Conservation (phyloP, 148 eudicot genomes). For the Amaranthus cruentus region DNA sequence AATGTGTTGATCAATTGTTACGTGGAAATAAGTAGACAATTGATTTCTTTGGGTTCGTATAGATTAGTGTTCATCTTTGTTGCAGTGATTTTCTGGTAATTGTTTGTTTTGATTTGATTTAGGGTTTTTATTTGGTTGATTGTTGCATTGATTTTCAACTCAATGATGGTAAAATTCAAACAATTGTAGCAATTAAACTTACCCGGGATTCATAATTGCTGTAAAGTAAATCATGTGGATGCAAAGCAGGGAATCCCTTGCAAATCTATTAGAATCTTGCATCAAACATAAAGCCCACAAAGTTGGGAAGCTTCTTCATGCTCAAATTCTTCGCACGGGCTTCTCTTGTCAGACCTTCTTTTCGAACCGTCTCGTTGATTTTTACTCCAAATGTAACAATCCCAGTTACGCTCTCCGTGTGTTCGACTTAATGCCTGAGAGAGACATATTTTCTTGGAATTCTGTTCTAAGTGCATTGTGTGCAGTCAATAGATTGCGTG, state of each 20-base stretch:
- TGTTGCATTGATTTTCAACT: no score
- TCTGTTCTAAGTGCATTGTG: conserved; percentile 54
- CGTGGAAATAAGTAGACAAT: no score
- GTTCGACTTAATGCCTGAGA: conserved; percentile 50
- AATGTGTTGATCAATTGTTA: no score
- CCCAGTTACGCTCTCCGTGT: conserved; percentile 38
- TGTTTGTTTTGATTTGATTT: no score
- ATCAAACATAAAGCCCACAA: conserved; percentile 46
- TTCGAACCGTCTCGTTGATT: conserved; percentile 56
- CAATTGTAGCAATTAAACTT: no score
- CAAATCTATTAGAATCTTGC: conserved; percentile 50
- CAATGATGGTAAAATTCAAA: no score
- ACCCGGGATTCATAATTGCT: no score
- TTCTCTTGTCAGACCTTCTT: conserved; percentile 42
- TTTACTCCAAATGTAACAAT: conserved; percentile 53
- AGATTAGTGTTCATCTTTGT: no score
- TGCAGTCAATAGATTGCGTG: conserved; percentile 25
- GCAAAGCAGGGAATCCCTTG: conserved; percentile 24
- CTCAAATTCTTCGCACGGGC: conserved; percentile 43
- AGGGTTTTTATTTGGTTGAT: no score
- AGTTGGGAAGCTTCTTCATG: conserved; percentile 59
- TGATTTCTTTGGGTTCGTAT: no score
- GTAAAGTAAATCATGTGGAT: conserved; percentile 22
- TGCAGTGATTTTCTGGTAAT: no score
- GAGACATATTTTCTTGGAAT: conserved; percentile 61